Evolutionary conservation across 345 rosid species (phyloP).

Genomic region (Reutealis trisperma): DNA sequence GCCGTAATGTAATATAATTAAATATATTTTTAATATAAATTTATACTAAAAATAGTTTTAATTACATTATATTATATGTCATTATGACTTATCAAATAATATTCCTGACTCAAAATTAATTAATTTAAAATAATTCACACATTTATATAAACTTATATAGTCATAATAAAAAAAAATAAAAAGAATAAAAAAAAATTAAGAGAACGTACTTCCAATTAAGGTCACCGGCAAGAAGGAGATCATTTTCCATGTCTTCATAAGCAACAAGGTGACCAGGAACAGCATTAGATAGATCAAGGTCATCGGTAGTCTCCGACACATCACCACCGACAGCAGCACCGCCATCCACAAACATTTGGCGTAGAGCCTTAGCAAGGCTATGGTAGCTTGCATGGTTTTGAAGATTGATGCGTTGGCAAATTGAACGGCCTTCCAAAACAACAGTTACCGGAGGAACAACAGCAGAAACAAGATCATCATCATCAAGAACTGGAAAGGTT

Average conservation of each 20-base stretch:
- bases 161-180: not conserved
- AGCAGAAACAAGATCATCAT: slow-evolving; percentile 62
- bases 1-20: too few species aligned
- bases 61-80: too few species aligned
- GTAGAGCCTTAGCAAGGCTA: slow-evolving; percentile 74
- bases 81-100: too few species aligned
- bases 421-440: slow-evolving; percentile 84
- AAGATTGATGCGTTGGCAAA: slow-evolving; percentile 80
- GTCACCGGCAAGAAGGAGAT: slow-evolving; percentile 93
- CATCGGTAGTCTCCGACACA: slow-evolving; percentile 24
- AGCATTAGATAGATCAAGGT: slow-evolving; percentile 73
- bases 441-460: slow-evolving; percentile 83
- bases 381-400: slow-evolving; percentile 77
- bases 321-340: slow-evolving; percentile 25
- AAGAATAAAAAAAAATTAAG: not conserved
- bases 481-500: slow-evolving; percentile 42
- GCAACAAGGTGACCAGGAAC: slow-evolving; percentile 81
- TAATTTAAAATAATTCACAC: too few species aligned
- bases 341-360: slow-evolving; percentile 82
- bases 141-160: too few species aligned
- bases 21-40: too few species aligned
- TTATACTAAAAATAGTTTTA: too few species aligned
- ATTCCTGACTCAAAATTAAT: too few species aligned
- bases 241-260: slow-evolving; percentile 89
- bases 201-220: slow-evolving; percentile 76